Base-by-base conservation (phyloP, 1,284 basidiomycete species). In the Cutaneotrichosporon arboriforme region DNA sequence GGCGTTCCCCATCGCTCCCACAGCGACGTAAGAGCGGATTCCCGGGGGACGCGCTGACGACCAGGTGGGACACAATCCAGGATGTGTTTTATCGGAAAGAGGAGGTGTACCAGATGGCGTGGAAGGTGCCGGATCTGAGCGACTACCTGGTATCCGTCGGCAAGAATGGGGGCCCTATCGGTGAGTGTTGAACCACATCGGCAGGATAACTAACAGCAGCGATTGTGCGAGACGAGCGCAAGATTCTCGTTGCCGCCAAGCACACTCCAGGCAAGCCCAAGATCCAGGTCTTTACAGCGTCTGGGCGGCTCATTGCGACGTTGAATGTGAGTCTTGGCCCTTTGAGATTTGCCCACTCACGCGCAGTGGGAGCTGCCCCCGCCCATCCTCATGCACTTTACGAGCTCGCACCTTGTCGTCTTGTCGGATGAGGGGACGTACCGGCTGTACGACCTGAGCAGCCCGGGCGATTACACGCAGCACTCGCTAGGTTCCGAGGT, bases 371-470 rank as follows among this genome's bases (percentile, higher is more conserved):
- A 74, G 38, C 57, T 70, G 3, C 50, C 60, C 55, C 75, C 62
- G 58, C 63, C 67, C 2, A 51, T 73, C 14, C 55, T 69, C 10
- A 52, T 73, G 13, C 64, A 68, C 49, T 67, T 71, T 51, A 70
- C 69, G 1, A 40, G 56, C 1, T 89, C 94, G 64, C 81, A 84
- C 47, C 81, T 97, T 34, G 84, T 87, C 1, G 83, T 94, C 7
- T 76, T 98, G 26, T 90, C 92, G 62, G 91, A 96, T 71, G 91
- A 97, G 64, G 94, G 94, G 15, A 80, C 83, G 9, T 97, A 96
- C 69, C 81, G 94, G 38, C 69, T 97, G 17, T 97, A 97, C 70
- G 86, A 93, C 70, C 79, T 97, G 18, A 71, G 73, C 42, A 63
- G 74, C 43, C 84, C 89, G 69, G 82, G 87, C 39, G 84, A 87